Percentiles rank a stretch among this genome's conserved stretches.
Evolutionary conservation across 1,284 basidiomycete species (phyloP).

Genomic region (Cryptococcus sp.): DNA sequence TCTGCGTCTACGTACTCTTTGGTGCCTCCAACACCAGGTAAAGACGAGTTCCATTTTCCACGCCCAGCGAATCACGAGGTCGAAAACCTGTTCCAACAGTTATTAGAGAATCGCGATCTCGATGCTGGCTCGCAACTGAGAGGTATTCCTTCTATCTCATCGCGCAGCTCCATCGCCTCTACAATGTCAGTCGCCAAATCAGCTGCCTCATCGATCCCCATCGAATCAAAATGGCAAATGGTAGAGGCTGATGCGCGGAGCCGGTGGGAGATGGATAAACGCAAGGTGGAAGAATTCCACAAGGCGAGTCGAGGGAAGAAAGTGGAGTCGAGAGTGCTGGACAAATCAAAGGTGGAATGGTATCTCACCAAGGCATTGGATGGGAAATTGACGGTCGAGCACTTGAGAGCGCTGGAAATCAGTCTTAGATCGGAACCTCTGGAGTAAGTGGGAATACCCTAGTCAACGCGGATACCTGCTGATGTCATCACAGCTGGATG

Average conservation of each 20-base stretch:
- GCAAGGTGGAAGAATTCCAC: slow-evolving; percentile 60
- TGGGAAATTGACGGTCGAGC: slow-evolving; percentile 36
- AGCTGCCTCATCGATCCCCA: slow-evolving; percentile 57
- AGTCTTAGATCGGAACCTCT: slow-evolving; percentile 73
- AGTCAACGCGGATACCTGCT: neutral
- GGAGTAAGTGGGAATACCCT: slow-evolving; percentile 59
- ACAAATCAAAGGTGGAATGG: slow-evolving; percentile 73
- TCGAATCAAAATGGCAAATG: slow-evolving; percentile 91
- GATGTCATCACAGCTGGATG: slow-evolving; percentile 66
- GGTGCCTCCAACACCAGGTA: slow-evolving; percentile 13
- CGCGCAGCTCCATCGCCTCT: slow-evolving; percentile 35
- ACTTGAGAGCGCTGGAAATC: slow-evolving; percentile 39
- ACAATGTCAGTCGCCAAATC: slow-evolving; percentile 27
- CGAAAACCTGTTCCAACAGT: slow-evolving; percentile 72
- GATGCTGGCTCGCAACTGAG: slow-evolving; percentile 31
- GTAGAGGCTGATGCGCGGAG: slow-evolving; percentile 81
- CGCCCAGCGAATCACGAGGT: slow-evolving; percentile 75
- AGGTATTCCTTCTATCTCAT: slow-evolving; percentile 23
- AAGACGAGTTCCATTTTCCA: slow-evolving; percentile 69
- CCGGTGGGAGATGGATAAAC: slow-evolving; percentile 70
- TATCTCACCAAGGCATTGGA: slow-evolving; percentile 43
- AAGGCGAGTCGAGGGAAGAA: slow-evolving; percentile 56
- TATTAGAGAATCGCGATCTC: slow-evolving; percentile 68
- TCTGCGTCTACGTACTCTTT: slow-evolving; percentile 16
- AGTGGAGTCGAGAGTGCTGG: slow-evolving; percentile 35